Evolutionary conservation across 441 rosid species (phyloP), one percentile per base, ranked within the genome.

Genomic region (Biscutella laevigata): DNA sequence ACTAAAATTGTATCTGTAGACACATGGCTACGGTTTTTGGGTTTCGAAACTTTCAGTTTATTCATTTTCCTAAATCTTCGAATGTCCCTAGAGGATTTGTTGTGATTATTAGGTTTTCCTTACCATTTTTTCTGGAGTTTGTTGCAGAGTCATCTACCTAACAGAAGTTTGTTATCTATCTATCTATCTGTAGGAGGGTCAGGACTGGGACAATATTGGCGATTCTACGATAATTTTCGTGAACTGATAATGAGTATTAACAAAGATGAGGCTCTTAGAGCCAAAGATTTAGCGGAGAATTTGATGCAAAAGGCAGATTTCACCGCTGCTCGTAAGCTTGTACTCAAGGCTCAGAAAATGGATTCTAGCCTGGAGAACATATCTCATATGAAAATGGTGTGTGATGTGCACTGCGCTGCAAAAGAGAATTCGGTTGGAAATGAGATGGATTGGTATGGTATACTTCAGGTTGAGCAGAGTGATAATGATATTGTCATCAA

Each of bases 391-490:
- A 56, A 76, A 38, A 73, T 74, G 78, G 86, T 92, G 13, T 92
- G 99, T 63, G 95, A 86, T 20, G 94, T 92, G 19, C 99, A 86
- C 60, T 84, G 85, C 67, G 78, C 85, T 49, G 83, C 97, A 28
- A 82, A 76, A 4, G 66, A 71, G 63, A 86, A 76, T 47, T 6
- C 77, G 12, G 58, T 53, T 2, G 96, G 92, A 16, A 74, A 71
- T 57, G 99, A 84, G 71, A 72, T 58, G 76, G 95, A 88, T 71
- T 92, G 97, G 95, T 92, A 88, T 40, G 85, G 75, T 30, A 88
- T 92, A 35, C 92, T 92, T 57, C 87, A 92, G 75, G 62, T 92
- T 67, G 81, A 77, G 29, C 73, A 56, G 21, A 68, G 68, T 3
- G 83, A 84, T 14, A 78, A 86, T 71, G 97, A 86, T 55, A 56